Evolutionary conservation across 768 basidiomycete genomes (phyloP), one percentile per base, ranked within the genome.

Genomic region (Psilocybe subaeruginosa): DNA sequence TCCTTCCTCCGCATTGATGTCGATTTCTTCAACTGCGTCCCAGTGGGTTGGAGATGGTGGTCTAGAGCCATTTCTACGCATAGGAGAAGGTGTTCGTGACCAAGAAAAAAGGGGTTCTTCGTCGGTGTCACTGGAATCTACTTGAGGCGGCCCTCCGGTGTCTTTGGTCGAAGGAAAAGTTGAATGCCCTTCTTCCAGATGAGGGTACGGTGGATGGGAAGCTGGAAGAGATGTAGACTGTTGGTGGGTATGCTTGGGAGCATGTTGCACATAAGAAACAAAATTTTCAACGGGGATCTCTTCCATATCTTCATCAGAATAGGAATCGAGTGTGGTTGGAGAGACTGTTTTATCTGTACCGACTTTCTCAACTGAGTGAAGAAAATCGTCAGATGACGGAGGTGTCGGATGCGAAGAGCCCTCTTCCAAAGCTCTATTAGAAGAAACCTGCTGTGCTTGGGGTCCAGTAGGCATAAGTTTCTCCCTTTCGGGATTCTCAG

Each of bases 21-120:
- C 90, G 81, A 95, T 91, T 72, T 95, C 94, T 33, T 93, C 83
- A n/a, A 88, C 91, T 1, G 90, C 88, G 65, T 96, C 94, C 83
- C 90, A 94, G 19, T 85, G 81, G 46, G 9, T 63, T 64, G 7
- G 66, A 67, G 11, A 57, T 62, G 16, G 72, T 74, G 23, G 70
- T 2, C 61, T 59, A 23, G 54, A 49, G 5, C 43, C 49, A 35
- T 29, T 14, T 2, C 52, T 64, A 35, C 17, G 63, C 16, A 61
- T 46, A 19, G 69, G 68, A 52, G 71, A 69, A 16, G 69, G 66
- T 7, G 62, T 82, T 70, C 75, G 56, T 54, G 72, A 67, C 68
- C 69, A 55, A 52, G 61, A 51, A 52, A 73, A 70, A 16, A 69
- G 64, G n/a, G 67, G 65, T n/a, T 64, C 62, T 14, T 64, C 63